phyloP scores from a whole-genome alignment of 495 filamentous ascomycete genomes.

The Aspergillus kassunensis region DNA sequence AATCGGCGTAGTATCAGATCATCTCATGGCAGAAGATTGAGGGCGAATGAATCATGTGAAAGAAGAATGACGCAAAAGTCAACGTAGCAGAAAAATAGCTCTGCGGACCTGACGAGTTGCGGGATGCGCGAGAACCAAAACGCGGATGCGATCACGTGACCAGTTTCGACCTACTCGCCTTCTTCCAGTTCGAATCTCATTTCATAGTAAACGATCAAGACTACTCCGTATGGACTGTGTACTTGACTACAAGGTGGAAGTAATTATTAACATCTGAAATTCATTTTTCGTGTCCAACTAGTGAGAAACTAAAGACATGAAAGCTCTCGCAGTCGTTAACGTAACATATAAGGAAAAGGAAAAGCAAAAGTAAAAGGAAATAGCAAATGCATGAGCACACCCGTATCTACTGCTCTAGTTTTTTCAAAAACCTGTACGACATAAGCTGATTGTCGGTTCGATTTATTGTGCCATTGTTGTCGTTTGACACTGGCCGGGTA shows the following conservation, averaged over 20 bases:
- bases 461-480: conserved; percentile 22
- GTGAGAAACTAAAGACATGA: conserved; percentile 23
- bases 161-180: not conserved
- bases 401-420: conserved; percentile 32
- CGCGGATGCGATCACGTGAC: conserved; percentile 23
- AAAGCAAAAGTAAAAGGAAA: conserved; percentile 26
- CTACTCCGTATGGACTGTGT: too few relatives aligned
- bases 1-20: not conserved
- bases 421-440: conserved; percentile 27
- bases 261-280: not conserved
- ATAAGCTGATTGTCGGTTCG: conserved; percentile 24
- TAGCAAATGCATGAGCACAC: conserved; percentile 25
- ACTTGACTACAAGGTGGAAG: not conserved
- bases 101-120: conserved; percentile 15
- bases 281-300: conserved; percentile 33
- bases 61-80: not conserved
- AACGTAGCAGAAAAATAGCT: conserved; percentile 1
- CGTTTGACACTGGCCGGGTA: conserved; percentile 41
- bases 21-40: not conserved
- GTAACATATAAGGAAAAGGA: conserved; percentile 23
- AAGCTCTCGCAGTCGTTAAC: conserved; percentile 27
- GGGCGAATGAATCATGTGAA: not conserved
- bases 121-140: conserved; percentile 18
- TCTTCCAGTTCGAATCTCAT: too few relatives aligned
- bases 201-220: too few relatives aligned